Conservation (phyloP, 2,329 filamentous ascomycete genomes). For the Colletotrichum incanum region DNA sequence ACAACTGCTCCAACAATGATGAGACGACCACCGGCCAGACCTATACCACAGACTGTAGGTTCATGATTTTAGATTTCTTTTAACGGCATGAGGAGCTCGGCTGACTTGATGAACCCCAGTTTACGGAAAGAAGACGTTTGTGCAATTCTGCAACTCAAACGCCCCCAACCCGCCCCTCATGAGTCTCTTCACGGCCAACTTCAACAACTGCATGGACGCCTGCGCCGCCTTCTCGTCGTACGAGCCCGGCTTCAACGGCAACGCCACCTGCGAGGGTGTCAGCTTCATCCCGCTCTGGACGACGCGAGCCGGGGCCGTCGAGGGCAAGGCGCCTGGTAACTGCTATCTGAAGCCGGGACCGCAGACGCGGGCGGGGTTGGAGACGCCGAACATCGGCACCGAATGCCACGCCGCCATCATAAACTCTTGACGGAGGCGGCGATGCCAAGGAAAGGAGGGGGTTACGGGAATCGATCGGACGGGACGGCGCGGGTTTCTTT, state of each 20-base stretch:
- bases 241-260: slow-evolving; percentile 33
- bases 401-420: slow-evolving; percentile 56
- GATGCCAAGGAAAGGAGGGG: background rate
- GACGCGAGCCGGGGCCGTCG: slow-evolving; percentile 51
- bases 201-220: slow-evolving; percentile 64
- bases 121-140: slow-evolving; percentile 55
- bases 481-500: background rate
- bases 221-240: slow-evolving; percentile 55
- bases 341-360: slow-evolving; percentile 62
- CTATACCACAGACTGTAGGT: slow-evolving; percentile 59
- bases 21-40: slow-evolving; percentile 54
- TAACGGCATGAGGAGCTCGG: no score
- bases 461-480: background rate
- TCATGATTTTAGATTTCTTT: no score
- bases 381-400: slow-evolving; percentile 52
- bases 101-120: slow-evolving; percentile 50
- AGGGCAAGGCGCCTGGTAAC: slow-evolving; percentile 58
- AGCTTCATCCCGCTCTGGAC: slow-evolving; percentile 62
- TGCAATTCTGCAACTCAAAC: slow-evolving; percentile 62
- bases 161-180: slow-evolving; percentile 55
- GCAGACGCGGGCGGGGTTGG: slow-evolving; percentile 50
- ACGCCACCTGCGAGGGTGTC: slow-evolving; percentile 52
- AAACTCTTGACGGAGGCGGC: slow-evolving; percentile 4
- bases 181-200: slow-evolving; percentile 60
- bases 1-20: slow-evolving; percentile 57